Percentiles rank a stretch among this genome's conserved stretches.
These are phyloP conservation scores for Xylaria polymorpha DNA, from an alignment of 2,329 filamentous ascomycete genomes.

Conservation along the genomic window DNA sequence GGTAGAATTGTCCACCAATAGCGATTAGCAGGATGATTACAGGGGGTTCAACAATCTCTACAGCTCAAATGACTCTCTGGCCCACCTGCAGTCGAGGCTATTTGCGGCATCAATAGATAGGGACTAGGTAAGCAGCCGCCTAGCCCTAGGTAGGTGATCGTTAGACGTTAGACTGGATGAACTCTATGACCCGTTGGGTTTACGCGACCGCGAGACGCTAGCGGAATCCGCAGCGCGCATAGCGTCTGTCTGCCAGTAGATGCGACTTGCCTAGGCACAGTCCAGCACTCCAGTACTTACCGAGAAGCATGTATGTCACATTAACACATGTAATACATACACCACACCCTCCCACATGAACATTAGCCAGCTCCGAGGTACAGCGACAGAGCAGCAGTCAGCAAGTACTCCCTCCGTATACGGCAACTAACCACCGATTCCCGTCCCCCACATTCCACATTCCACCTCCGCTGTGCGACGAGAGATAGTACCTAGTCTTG, in stretches of 20 bases:
- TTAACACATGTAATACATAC: neutral
- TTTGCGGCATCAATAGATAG: neutral
- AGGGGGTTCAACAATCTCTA: slow-evolving; percentile 27
- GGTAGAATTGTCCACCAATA: slow-evolving; percentile 37
- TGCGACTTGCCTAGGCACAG: neutral
- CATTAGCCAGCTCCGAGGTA: slow-evolving; percentile 15
- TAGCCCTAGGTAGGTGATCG: neutral
- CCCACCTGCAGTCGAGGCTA: slow-evolving; percentile 8
- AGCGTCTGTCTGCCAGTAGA: slow-evolving; percentile 4
- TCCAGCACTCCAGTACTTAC: too few species aligned
- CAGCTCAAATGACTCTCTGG: slow-evolving; percentile 30
- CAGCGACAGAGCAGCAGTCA: neutral
- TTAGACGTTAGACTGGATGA: slow-evolving; percentile 2
- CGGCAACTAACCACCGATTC: neutral
- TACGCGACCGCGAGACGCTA: slow-evolving; percentile 15
- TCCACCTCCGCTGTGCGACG: slow-evolving; percentile 17
- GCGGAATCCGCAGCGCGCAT: slow-evolving; percentile 3
- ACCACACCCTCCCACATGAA: neutral
- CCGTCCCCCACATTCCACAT: neutral
- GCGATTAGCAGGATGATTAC: slow-evolving; percentile 23
- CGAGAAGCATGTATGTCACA: neutral
- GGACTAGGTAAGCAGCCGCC: too few species aligned
- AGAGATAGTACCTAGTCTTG: neutral
- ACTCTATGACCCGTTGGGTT: slow-evolving; percentile 5
- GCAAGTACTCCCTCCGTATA: too few species aligned